These are phyloP conservation scores for Ustilago trichophora DNA, from an alignment of 1,284 basidiomycete genomes.

Conservation along the genomic window DNA sequence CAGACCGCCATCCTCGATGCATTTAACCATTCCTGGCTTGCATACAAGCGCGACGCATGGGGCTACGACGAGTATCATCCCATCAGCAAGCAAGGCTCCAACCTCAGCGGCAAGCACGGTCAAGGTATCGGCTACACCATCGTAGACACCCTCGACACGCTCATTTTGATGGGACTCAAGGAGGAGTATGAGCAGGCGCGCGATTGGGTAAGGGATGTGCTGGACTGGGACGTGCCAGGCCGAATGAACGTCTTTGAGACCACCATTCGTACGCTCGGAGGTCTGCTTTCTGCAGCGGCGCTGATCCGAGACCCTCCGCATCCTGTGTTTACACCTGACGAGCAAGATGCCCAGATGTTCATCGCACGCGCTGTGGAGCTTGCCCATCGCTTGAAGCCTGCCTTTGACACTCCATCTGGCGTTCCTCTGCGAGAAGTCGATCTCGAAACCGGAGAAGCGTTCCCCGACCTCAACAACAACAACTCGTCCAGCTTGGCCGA, in stretches of 20 bases:
- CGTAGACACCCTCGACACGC: constrained; percentile 73
- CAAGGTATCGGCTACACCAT: constrained; percentile 64
- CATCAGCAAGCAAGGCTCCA: constrained; percentile 52
- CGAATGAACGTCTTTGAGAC: constrained; percentile 91
- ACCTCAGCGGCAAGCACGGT: constrained; percentile 48
- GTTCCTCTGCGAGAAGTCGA: constrained; percentile 84
- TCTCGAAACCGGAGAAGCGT: constrained; percentile 74
- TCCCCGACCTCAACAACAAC: constrained; percentile 75
- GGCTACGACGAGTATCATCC: constrained; percentile 65
- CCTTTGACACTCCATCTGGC: constrained; percentile 76
- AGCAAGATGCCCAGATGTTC: constrained; percentile 57
- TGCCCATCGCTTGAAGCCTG: constrained; percentile 82
- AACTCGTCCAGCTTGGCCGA: constrained; percentile 79
- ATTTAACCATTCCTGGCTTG: constrained; percentile 60
- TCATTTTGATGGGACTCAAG: constrained; percentile 83
- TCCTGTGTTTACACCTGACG: constrained; percentile 30
- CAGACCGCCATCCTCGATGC: constrained; percentile 53
- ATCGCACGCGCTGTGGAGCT: constrained; percentile 72
- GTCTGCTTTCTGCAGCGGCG: constrained; percentile 77
- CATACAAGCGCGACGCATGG: constrained; percentile 62
- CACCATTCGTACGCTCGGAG: constrained; percentile 82
- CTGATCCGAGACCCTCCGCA: constrained; percentile 54
- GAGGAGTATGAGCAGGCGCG: constrained; percentile 82
- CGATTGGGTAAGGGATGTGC: constrained; percentile 77
- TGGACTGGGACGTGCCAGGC: constrained; percentile 82